Conservation (phyloP, 805 yeast genomes). For the Zygoascus biomembranicola region DNA sequence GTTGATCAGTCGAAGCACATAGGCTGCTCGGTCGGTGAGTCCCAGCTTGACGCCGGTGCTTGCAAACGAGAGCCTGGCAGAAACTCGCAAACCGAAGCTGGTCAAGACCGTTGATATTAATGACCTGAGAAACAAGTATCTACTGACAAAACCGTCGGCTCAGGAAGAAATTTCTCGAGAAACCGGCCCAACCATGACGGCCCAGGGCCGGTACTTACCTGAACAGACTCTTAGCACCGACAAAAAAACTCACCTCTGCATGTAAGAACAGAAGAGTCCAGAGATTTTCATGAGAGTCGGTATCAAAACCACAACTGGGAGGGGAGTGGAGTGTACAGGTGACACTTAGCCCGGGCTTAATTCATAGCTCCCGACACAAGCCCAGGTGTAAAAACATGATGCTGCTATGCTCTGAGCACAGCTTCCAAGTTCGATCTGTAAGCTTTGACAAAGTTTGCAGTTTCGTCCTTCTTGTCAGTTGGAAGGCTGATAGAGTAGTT, state of each 20-base stretch:
- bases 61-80: background rate
- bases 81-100: conserved; percentile 10
- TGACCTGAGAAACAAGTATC: conserved; percentile 28
- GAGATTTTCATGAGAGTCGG: conserved; percentile 94
- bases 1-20: conserved; percentile 1
- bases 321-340: too few relatives aligned
- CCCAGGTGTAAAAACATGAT: too few relatives aligned
- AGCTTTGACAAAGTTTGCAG: background rate
- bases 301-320: conserved; percentile 72
- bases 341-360: background rate
- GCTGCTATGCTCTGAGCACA: background rate
- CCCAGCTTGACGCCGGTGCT: background rate
- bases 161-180: conserved; percentile 23
- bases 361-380: background rate
- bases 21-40: background rate
- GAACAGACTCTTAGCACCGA: conserved; percentile 26
- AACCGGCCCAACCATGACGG: conserved; percentile 25
- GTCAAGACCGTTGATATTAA: conserved; percentile 27
- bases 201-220: conserved; percentile 31
- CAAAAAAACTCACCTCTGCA: conserved; percentile 26
- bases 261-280: conserved; percentile 71
- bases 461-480: background rate
- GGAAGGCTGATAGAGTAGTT: background rate
- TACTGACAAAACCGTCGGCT: conserved; percentile 29
- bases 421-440: background rate